Base-by-base conservation (phyloP, 768 basidiomycete species). In the Hericium rajendrae region DNA sequence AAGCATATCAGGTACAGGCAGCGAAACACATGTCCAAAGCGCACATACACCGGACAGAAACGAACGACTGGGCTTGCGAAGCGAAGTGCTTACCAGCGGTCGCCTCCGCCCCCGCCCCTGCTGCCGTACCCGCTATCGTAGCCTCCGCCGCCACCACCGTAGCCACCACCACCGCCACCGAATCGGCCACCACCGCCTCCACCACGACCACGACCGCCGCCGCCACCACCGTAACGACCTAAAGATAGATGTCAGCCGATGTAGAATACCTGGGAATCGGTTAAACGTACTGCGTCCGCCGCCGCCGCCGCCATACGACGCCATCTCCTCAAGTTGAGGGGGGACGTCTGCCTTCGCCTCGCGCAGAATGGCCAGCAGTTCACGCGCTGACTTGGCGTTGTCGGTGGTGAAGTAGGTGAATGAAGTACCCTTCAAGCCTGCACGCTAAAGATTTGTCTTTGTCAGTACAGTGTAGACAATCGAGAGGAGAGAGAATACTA, bases 341-440 rank as follows among this genome's bases (percentile, higher is more conserved):
- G 94, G 92, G 38, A 97, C 79, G 50, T 76, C 74, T 13, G 91
- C 84, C 68, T 94, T 94, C 20, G 92, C 91, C 70, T 97, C 94
- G 56, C 80, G 76, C 60, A 98, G 73, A 61, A 98, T 97, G 57
- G 72, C 77, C 58, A 97, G 76, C 10, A 99, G 81, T 67, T 99
- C 97, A 41, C 93, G 88, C 22, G 95, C 94, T 60, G 86, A 84
- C 74, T 95, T 97, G 51, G 91, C 84, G 70, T 97, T 95, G 66
- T 97, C 93, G 51, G 94, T 90, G 49, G 93, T 97, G 75, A 98
- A 94, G 78, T 93, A 98, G 6, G 94, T 95, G 73, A 91, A 94
- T 1, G 92, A 91, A 40, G 84, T 86, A 63, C 94, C 94, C 70
- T 84, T 94, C 82, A 85, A 81, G 41, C 92, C 92, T 48, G 92